These are phyloP conservation scores for Ziziphus jujuba DNA, from an alignment of 306 rosid species.

Conservation along the genomic window DNA sequence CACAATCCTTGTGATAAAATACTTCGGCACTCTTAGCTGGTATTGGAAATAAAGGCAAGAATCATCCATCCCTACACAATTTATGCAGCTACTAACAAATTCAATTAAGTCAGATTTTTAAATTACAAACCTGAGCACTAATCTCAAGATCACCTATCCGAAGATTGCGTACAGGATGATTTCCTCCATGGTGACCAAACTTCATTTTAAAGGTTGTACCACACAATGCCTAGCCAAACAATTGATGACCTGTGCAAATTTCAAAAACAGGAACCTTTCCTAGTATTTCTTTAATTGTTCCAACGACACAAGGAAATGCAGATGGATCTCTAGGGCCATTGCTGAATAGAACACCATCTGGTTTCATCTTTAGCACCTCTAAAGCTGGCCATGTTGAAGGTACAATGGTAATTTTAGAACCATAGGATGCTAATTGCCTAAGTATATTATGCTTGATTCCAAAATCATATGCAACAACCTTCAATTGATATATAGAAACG, in stretches of 20 bases:
- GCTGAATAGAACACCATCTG: slow-evolving; percentile 90
- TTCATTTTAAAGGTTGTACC: slow-evolving; percentile 96
- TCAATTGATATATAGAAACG: slow-evolving; percentile 28
- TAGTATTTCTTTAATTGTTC: slow-evolving; percentile 74
- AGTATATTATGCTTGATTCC: slow-evolving; percentile 95
- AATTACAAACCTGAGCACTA: slow-evolving; percentile 76
- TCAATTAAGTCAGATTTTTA: not conserved
- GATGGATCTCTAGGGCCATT: slow-evolving; percentile 98
- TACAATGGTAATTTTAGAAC: slow-evolving; percentile 89
- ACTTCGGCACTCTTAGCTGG: too few species aligned
- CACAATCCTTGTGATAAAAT: too few species aligned
- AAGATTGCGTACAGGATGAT: slow-evolving; percentile 91
- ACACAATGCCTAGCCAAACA: slow-evolving; percentile 93
- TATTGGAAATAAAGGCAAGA: too few species aligned
- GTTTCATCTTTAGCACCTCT: slow-evolving; percentile 75
- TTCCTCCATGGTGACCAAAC: slow-evolving; percentile 98
- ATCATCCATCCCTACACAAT: too few species aligned
- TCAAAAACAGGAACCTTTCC: slow-evolving; percentile 95
- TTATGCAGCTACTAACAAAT: not conserved
- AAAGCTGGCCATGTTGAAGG: slow-evolving; percentile 89
- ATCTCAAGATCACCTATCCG: slow-evolving; percentile 70
- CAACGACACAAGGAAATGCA: slow-evolving; percentile 92
- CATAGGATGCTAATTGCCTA: slow-evolving; percentile 78
- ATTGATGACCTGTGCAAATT: slow-evolving; percentile 98
- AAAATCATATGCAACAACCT: slow-evolving; percentile 94